Evolutionary conservation across 768 basidiomycete species (phyloP), one percentile per base, ranked within the genome.

Genomic region (Arthromyces matolae): DNA sequence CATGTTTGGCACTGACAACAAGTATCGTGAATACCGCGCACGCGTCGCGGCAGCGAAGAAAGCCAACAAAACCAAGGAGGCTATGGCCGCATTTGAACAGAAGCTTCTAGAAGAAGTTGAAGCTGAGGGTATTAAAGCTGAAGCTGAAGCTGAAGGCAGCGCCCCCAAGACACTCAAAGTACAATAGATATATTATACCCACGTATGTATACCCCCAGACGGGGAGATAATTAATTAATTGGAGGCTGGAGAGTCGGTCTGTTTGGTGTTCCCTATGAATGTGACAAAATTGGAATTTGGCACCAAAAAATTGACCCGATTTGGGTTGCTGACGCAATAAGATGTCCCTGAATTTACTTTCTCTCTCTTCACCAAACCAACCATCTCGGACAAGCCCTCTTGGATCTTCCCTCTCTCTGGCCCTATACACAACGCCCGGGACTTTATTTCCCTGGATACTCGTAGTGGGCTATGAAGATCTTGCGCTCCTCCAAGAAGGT

Each of bases 1-100:
- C 50, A 68, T 92, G 55, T 84, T 89, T 60, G 93, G 93, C 42
- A 98, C 95, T 0, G 95, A 99, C 60, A 67, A 75, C 67, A 92
- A 90, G 73, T 98, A 96, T 71, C 81, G 74, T 18, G 84, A 80
- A 27, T 93, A 94, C 74, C 81, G 84, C 52, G 72, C 69, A 37
- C 81, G 82, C 29, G 67, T 94, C 23, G 65, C 72, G 19, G 81
- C 78, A 6, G 83, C 81, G 47, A 84, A 83, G 72, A 68, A 67
- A 16, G 64, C 69, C 5, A 72, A 77, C 75, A 77, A 76, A 62
- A 70, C 69, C 38, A 71, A 75, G 57, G 78, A 78, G 36, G 76
- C 87, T 57, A 66, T 69, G 42, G 69, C 66, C 5, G 75, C 67
- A 34, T 64, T 84, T 18, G 86, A 89, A 70, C 72, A 72, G 57